These are phyloP conservation scores for Trichophyton rubrum DNA, from an alignment of 2,329 filamentous ascomycete species.

Conservation along the genomic window DNA sequence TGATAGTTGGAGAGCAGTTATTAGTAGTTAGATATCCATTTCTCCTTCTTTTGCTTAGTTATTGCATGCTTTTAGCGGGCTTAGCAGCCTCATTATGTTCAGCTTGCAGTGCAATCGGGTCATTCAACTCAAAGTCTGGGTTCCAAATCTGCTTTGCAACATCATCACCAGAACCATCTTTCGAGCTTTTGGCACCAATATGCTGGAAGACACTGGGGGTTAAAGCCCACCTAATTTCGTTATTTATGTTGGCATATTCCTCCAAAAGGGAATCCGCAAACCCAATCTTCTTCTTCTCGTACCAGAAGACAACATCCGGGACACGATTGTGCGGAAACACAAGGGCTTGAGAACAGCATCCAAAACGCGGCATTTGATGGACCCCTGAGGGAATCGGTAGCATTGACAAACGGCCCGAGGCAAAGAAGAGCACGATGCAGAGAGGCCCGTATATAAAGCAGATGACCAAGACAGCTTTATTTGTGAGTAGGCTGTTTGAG, in stretches of 20 bases:
- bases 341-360: constrained; percentile 10
- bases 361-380: constrained; percentile 9
- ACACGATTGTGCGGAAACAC: constrained; percentile 8
- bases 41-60: not conserved
- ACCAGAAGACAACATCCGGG: constrained; percentile 6
- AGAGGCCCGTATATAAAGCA: constrained; percentile 7
- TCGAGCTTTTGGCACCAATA: constrained; percentile 8
- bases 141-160: constrained; percentile 9
- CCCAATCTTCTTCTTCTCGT: constrained; percentile 8
- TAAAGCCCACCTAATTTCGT: constrained; percentile 10
- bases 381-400: constrained; percentile 5
- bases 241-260: constrained; percentile 8
- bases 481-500: not conserved
- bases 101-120: constrained; percentile 6
- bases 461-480: constrained; percentile 1
- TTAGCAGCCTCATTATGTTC: constrained; percentile 4
- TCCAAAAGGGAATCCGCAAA: constrained; percentile 8
- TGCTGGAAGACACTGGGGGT: constrained; percentile 9
- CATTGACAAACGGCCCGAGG: constrained; percentile 4
- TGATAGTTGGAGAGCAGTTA: too few relatives aligned
- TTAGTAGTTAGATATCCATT: not conserved
- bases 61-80: not conserved
- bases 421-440: constrained; percentile 7
- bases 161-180: constrained; percentile 1
- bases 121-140: constrained; percentile 9